Evolutionary conservation across 495 filamentous ascomycete species (phyloP).

Genomic region (Jackrogersella multiformis): DNA sequence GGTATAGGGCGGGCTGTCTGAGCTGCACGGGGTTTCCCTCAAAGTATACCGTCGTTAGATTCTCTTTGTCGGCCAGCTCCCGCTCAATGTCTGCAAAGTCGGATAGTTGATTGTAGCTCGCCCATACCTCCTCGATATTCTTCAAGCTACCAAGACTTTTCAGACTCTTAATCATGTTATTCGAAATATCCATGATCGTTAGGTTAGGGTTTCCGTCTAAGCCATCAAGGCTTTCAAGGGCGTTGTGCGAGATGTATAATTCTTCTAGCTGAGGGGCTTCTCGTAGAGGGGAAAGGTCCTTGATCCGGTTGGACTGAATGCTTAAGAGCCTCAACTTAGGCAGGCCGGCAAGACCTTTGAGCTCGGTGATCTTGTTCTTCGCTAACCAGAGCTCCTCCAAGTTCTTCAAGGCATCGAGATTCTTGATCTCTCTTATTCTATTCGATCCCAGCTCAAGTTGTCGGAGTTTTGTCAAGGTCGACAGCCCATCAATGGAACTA

Average conservation of each 20-base stretch:
- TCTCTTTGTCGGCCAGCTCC: constrained; percentile 78
- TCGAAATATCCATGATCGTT: constrained; percentile 86
- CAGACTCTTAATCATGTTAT: constrained; percentile 83
- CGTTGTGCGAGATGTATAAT: constrained; percentile 97
- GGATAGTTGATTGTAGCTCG: constrained; percentile 82
- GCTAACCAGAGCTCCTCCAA: constrained; percentile 94
- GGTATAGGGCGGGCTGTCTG: constrained; percentile 77
- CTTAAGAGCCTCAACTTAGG: constrained; percentile 86
- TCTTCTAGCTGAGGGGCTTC: constrained; percentile 85
- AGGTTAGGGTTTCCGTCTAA: constrained; percentile 76
- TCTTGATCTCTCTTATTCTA: constrained; percentile 87
- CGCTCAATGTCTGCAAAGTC: constrained; percentile 86
- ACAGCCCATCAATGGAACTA: constrained; percentile 81
- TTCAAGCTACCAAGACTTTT: constrained; percentile 72
- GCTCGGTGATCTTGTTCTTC: constrained; percentile 94
- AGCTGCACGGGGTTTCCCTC: constrained; percentile 93
- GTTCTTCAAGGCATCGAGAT: constrained; percentile 76
- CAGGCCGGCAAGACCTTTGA: constrained; percentile 76
- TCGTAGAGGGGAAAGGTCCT: constrained; percentile 76
- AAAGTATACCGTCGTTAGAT: constrained; percentile 93
- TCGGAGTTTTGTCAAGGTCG: constrained; percentile 73
- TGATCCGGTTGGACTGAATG: constrained; percentile 97
- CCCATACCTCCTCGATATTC: constrained; percentile 91
- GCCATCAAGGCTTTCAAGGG: constrained; percentile 78
- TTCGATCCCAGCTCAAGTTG: constrained; percentile 94